A percentile compares a stretch with the other conserved stretches of the same genome.
These are phyloP conservation scores for Fusarium coicis DNA, from an alignment of 2,329 filamentous ascomycete genomes.

Conservation along the genomic window DNA sequence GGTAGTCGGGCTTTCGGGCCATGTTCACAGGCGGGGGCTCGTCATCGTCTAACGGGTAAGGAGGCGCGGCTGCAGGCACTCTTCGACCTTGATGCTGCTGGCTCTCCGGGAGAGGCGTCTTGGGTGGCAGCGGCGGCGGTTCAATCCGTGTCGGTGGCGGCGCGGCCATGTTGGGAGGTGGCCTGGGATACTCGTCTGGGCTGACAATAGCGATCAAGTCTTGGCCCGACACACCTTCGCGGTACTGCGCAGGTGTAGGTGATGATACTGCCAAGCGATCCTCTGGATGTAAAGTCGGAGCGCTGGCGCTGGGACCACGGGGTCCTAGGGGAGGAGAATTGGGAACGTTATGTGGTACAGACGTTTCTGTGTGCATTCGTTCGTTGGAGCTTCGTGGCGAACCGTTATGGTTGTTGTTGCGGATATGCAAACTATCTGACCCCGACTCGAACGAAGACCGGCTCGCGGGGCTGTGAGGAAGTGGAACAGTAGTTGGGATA, in stretches of 20 bases:
- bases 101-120: slow-evolving; percentile 74
- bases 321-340: slow-evolving; percentile 44
- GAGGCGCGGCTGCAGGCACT: slow-evolving; percentile 60
- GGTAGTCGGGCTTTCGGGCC: slow-evolving; percentile 83
- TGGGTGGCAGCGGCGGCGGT: slow-evolving; percentile 80
- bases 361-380: slow-evolving; percentile 51
- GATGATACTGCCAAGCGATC: slow-evolving; percentile 66
- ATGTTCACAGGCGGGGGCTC: slow-evolving; percentile 87
- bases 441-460: slow-evolving; percentile 69
- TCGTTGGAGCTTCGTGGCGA: slow-evolving; percentile 65
- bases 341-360: slow-evolving; percentile 43
- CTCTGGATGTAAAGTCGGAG: slow-evolving; percentile 49
- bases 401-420: slow-evolving; percentile 44
- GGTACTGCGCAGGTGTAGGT: slow-evolving; percentile 69
- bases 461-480: slow-evolving; percentile 54
- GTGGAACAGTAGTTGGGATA: slow-evolving; percentile 55
- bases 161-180: slow-evolving; percentile 47
- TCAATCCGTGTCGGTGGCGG: slow-evolving; percentile 56
- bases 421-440: slow-evolving; percentile 59
- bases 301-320: slow-evolving; percentile 43
- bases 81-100: slow-evolving; percentile 47
- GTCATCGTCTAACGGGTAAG: slow-evolving; percentile 84
- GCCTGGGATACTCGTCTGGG: slow-evolving; percentile 66
- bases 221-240: slow-evolving; percentile 61
- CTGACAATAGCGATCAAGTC: slow-evolving; percentile 76